Evolutionary conservation across 2,329 filamentous ascomycete species (phyloP).

Genomic region (Akanthomyces uredinophilus): DNA sequence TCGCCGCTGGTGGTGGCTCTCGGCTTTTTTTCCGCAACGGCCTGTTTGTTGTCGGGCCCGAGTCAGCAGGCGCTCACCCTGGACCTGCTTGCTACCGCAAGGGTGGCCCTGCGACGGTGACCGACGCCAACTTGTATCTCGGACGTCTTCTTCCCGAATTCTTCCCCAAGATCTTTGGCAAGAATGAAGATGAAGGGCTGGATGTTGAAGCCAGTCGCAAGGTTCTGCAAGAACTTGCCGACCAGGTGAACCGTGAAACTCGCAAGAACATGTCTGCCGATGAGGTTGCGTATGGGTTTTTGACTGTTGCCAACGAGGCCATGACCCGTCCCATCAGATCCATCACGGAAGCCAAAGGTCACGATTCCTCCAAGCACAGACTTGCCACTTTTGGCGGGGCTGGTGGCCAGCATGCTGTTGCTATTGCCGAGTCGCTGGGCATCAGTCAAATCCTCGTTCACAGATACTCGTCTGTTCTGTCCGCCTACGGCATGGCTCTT

Average conservation of each 20-base stretch:
- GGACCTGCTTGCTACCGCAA: constrained; percentile 90
- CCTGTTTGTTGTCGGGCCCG: constrained; percentile 83
- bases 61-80: constrained; percentile 83
- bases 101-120: constrained; percentile 84
- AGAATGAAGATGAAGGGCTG: constrained; percentile 76
- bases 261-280: constrained; percentile 69
- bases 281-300: constrained; percentile 82
- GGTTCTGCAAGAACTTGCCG: constrained; percentile 69
- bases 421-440: constrained; percentile 78
- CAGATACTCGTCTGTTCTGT: constrained; percentile 81
- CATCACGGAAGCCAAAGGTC: constrained; percentile 85
- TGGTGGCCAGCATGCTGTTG: constrained; percentile 87
- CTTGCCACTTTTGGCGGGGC: constrained; percentile 89
- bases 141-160: constrained; percentile 82
- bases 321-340: constrained; percentile 90
- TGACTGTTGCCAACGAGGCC: constrained; percentile 84
- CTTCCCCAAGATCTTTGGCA: constrained; percentile 93
- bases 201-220: constrained; percentile 71
- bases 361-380: constrained; percentile 85
- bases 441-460: constrained; percentile 83
- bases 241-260: constrained; percentile 72
- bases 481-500: constrained; percentile 87
- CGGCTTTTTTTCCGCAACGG: constrained; percentile 84
- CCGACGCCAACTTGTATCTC: constrained; percentile 83
- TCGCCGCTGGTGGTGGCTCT: constrained; percentile 84